Conservation (phyloP, 768 basidiomycete species). For the Lactifluus hygrophoroides region DNA sequence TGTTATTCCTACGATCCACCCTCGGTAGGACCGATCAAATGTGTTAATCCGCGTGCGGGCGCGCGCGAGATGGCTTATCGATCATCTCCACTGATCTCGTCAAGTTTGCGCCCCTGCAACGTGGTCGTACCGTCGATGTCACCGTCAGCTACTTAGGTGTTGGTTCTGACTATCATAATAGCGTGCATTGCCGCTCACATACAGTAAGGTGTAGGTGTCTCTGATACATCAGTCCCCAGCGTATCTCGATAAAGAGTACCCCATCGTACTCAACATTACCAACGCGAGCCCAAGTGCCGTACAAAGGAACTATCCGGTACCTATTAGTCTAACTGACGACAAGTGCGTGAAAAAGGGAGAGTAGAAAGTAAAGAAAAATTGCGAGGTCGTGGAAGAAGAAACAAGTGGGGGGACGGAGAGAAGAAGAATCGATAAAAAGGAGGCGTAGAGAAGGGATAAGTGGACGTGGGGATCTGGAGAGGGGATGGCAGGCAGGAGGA, state of each 20-base stretch:
- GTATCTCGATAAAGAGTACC: constrained; percentile 73
- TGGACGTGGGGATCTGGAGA: neutral
- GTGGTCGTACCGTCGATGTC: constrained; percentile 39
- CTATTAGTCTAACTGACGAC: no score
- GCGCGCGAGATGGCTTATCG: constrained; percentile 59
- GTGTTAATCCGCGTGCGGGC: no score
- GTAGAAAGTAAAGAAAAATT: no score
- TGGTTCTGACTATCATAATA: constrained; percentile 23
- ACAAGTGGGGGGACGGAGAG: no score
- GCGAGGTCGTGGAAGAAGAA: no score
- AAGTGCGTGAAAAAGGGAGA: no score
- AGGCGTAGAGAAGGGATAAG: neutral
- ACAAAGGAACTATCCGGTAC: no score
- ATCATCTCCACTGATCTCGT: constrained; percentile 43
- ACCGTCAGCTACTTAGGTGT: constrained; percentile 6
- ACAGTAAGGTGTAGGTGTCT: constrained; percentile 41
- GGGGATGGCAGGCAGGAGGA: no score
- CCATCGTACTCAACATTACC: constrained; percentile 57
- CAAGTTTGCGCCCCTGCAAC: constrained; percentile 43
- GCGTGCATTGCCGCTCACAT: constrained; percentile 58
- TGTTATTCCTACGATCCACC: no score
- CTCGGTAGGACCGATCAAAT: no score
- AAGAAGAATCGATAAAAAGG: neutral
- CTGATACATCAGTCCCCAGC: constrained; percentile 60
- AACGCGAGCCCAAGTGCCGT: no score